Conservation (phyloP, 164 flowering plant genomes). For the Chloranthus sessilifolius region DNA sequence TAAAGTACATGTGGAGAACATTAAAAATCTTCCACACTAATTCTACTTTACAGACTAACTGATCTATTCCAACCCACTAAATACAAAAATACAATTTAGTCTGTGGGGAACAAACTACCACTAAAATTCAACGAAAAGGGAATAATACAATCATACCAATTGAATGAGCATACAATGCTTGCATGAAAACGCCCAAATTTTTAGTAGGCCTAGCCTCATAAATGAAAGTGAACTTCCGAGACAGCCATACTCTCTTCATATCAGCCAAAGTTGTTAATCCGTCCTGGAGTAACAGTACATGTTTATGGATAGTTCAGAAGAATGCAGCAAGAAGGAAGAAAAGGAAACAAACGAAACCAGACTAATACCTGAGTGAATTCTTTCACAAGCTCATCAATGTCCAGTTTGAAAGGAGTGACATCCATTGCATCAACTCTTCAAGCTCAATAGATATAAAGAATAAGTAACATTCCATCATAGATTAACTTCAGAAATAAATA, state of each 20-base stretch:
- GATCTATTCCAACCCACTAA: too few relatives aligned
- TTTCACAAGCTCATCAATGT: constrained; percentile 74
- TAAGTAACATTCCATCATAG: too few relatives aligned
- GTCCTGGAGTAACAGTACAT: constrained; percentile 26
- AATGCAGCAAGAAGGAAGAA: background rate
- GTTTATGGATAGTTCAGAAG: background rate
- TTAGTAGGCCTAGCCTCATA: constrained; percentile 67
- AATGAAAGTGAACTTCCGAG: constrained; percentile 68
- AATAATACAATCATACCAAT: constrained; percentile 37
- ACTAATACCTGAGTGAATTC: constrained; percentile 54
- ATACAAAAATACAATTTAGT: background rate
- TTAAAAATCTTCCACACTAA: too few relatives aligned
- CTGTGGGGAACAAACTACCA: too few relatives aligned
- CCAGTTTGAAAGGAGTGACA: constrained; percentile 56
- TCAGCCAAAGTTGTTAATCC: constrained; percentile 51
- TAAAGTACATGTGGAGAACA: too few relatives aligned
- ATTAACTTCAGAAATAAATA: too few relatives aligned
- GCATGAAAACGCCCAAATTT: constrained; percentile 69
- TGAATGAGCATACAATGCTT: constrained; percentile 66
- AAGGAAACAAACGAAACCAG: background rate
- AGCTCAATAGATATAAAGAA: too few relatives aligned
- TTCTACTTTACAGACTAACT: too few relatives aligned
- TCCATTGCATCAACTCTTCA: constrained; percentile 46
- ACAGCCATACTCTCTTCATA: constrained; percentile 75
- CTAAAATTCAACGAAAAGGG: too few relatives aligned